phyloP scores from a whole-genome alignment of 2,329 filamentous ascomycete genomes.

The Pseudogymnoascus sp. region DNA sequence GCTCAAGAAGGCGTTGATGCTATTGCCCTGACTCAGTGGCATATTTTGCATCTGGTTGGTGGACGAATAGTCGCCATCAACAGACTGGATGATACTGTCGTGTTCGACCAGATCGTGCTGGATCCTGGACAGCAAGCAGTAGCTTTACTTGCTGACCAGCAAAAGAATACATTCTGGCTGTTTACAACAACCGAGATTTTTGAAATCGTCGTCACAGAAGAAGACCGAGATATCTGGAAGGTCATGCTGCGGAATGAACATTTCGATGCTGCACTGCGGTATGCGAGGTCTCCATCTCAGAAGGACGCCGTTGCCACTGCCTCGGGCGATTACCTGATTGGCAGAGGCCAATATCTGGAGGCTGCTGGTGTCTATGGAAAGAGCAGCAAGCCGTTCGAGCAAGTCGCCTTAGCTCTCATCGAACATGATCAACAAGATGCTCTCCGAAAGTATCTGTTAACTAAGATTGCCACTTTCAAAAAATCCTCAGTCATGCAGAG shows the following conservation, averaged over 20 bases:
- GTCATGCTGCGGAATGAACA: constrained; percentile 81
- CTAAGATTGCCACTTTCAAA: constrained; percentile 74
- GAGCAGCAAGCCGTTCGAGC: constrained; percentile 94
- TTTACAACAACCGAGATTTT: constrained; percentile 89
- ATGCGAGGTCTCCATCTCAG: constrained; percentile 71
- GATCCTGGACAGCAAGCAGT: constrained; percentile 70
- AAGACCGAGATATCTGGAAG: constrained; percentile 89
- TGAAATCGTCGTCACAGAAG: constrained; percentile 83
- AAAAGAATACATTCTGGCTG: constrained; percentile 96
- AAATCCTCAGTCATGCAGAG: constrained; percentile 85
- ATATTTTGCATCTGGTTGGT: constrained; percentile 76
- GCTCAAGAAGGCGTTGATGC: constrained; percentile 68
- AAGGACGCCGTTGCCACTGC: constrained; percentile 88
- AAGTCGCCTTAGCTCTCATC: constrained; percentile 85
- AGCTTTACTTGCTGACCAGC: constrained; percentile 80
- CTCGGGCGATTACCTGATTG: constrained; percentile 80
- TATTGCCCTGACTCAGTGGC: constrained; percentile 86
- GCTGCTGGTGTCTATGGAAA: constrained; percentile 87
- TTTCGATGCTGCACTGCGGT: constrained; percentile 80
- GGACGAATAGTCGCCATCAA: constrained; percentile 79
- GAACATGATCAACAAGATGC: constrained; percentile 87
- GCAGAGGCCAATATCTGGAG: constrained; percentile 73
- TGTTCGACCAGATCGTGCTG: constrained; percentile 82
- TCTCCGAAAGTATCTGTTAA: constrained; percentile 77
- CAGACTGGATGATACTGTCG: constrained; percentile 72